A percentile compares a stretch with the other conserved stretches of the same genome.
These are phyloP conservation scores for Trichoderma orchidacearum DNA, from an alignment of 495 filamentous ascomycete species.

Conservation along the genomic window DNA sequence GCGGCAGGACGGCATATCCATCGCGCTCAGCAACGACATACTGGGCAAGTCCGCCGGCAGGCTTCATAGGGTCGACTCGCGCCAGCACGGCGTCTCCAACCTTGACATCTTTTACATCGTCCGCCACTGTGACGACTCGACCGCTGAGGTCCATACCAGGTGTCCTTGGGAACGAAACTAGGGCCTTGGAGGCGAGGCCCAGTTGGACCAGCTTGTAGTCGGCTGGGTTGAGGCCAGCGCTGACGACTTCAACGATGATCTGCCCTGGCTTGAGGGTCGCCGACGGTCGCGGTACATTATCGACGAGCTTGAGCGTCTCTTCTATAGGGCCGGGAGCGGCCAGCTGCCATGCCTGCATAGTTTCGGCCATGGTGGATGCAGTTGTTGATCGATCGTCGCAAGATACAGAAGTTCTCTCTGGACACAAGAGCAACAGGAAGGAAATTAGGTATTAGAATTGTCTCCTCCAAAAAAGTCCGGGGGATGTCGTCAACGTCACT, in stretches of 20 bases:
- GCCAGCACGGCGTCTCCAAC: constrained; percentile 41
- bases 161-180: constrained; percentile 20
- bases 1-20: constrained; percentile 23
- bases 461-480: not conserved
- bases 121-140: constrained; percentile 29
- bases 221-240: constrained; percentile 44
- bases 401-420: not conserved
- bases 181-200: constrained; percentile 21
- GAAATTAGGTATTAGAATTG: not conserved
- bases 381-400: not conserved
- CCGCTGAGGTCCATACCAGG: constrained; percentile 49
- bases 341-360: not conserved
- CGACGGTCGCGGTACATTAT: not conserved
- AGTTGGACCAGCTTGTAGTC: constrained; percentile 52
- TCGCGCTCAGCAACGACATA: constrained; percentile 21
- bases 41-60: constrained; percentile 38
- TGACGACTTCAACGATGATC: constrained; percentile 39
- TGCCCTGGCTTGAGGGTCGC: not conserved
- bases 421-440: not conserved
- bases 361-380: not conserved
- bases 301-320: not conserved
- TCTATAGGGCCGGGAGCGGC: not conserved
- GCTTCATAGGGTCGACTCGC: constrained; percentile 12
- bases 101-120: constrained; percentile 14
- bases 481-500: too few species aligned